phyloP scores from a whole-genome alignment of 805 yeast species.

The Metschnikowia kofuensis region DNA sequence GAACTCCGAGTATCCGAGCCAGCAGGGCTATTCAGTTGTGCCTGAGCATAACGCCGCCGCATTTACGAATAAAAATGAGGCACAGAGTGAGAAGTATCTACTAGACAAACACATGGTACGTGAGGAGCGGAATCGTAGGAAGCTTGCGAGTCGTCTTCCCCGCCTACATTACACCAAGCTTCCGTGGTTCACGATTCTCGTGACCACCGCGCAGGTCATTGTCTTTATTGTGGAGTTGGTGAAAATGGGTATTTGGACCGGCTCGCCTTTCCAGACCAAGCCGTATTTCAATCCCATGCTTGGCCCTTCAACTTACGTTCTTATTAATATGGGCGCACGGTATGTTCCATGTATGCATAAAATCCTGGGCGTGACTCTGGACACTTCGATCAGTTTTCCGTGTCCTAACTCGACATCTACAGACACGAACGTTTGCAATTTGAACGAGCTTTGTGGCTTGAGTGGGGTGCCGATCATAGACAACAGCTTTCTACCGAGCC shows the following conservation, averaged over 20 bases:
- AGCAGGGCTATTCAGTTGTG: constrained; percentile 8
- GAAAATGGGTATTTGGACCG: constrained; percentile 56
- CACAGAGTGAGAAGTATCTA: background rate
- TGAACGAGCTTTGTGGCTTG: constrained; percentile 61
- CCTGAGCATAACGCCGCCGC: background rate
- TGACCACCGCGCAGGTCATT: constrained; percentile 45
- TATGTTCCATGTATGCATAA: constrained; percentile 68
- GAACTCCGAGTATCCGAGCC: background rate
- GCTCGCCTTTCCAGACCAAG: constrained; percentile 61
- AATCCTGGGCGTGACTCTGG: constrained; percentile 49
- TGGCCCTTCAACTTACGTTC: constrained; percentile 67
- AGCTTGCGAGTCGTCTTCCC: constrained; percentile 16
- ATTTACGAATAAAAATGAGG: background rate
- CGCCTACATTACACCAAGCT: constrained; percentile 25
- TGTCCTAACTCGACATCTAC: constrained; percentile 64
- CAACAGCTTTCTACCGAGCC: constrained; percentile 46
- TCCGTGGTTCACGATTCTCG: constrained; percentile 41
- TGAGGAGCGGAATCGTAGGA: constrained; percentile 16
- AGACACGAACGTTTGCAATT: constrained; percentile 53
- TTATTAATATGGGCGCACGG: constrained; percentile 68
- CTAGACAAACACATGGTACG: constrained; percentile 6
- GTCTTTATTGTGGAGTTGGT: constrained; percentile 64
- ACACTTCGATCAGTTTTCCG: constrained; percentile 48
- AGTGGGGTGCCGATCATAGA: constrained; percentile 40
- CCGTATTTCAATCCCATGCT: constrained; percentile 78